Evolutionary conservation across 1,284 basidiomycete genomes (phyloP), one percentile per base, ranked within the genome.

Genomic region (Sporisorium exsertum): DNA sequence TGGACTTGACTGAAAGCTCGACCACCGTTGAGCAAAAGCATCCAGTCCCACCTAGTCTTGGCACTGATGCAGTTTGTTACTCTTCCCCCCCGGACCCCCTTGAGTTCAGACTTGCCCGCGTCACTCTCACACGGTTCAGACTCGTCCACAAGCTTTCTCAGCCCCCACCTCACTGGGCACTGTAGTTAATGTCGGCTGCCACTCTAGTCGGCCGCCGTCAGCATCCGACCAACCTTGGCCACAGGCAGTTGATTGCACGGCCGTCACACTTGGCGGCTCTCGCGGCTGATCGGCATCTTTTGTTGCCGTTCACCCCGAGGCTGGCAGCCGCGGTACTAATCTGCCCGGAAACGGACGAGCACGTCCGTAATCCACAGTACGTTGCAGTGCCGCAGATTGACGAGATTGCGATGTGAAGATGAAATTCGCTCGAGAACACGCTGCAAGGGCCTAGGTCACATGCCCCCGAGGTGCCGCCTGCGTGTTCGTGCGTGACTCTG

Each of bases 151-250:
- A n/a, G n/a, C n/a, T n/a, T n/a, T n/a, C n/a, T n/a, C n/a, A n/a
- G n/a, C n/a, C n/a, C n/a, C n/a, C n/a, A n/a, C n/a, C n/a, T n/a
- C n/a, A n/a, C n/a, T n/a, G n/a, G n/a, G n/a, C n/a, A n/a, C n/a
- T n/a, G n/a, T n/a, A n/a, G n/a, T n/a, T n/a, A n/a, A n/a, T n/a
- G n/a, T n/a, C n/a, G n/a, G n/a, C n/a, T n/a, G n/a, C n/a, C n/a
- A n/a, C n/a, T n/a, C n/a, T n/a, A n/a, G n/a, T n/a, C n/a, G n/a
- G n/a, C n/a, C n/a, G n/a, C n/a, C n/a, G n/a, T n/a, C n/a, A n/a
- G n/a, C n/a, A n/a, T n/a, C n/a, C n/a, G n/a, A n/a, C n/a, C n/a
- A 58, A 49, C 56, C 56, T 49, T 50, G 56, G 10, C 20, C 29
- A 40, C 18, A 20, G 13, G 13, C 40, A 43, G 40, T 6, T 20